Evolutionary conservation across 345 rosid species (phyloP), one percentile per base, ranked within the genome.

Genomic region (Euclidium syriacum): DNA sequence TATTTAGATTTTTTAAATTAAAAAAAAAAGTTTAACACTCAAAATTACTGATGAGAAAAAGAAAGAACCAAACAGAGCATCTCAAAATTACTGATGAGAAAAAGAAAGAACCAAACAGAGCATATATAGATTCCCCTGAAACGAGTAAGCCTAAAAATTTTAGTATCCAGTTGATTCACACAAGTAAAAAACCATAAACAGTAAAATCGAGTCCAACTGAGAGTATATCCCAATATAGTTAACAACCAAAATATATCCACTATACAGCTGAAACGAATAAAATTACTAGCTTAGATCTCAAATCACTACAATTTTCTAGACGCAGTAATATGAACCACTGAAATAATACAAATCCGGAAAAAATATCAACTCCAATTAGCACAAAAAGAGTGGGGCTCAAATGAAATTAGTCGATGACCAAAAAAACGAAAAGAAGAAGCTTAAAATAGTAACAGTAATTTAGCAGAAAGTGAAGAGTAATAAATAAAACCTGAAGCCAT

Each of bases 261-360:
- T 19, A 5, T 5, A 39, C 19, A 14, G 6, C 41, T 18, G 43
- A 53, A 30, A 34, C 36, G 18, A 52, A 51, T 15, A 34, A 6
- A 26, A 63, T 40, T 41, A 52, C 16, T 24, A 33, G 70, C 30
- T 65, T 42, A 46, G 65, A 67, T 67, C 72, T 60, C 30, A 41
- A 24, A 52, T 20, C 32, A 34, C 16, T 41, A 50, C 10, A 35
- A 30, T 44, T 34, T 22, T 66, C 48, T 15, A 38, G 17, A 35
- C 32, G 40, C 10, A 35, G 35, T 14, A 62, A 48, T 14, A 64
- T 57, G 32, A 61, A 44, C 7, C 51, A 56, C 19, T 33, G 47
- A 65, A 44, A 35, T 53, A 17, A 46, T 36, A 27, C 51, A 63
- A 36, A 48, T 47, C 48, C 8, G 10, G 41, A 49, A 48, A 61